Evolutionary conservation across 805 yeast species (phyloP).

Genomic region (Candida easanensis): DNA sequence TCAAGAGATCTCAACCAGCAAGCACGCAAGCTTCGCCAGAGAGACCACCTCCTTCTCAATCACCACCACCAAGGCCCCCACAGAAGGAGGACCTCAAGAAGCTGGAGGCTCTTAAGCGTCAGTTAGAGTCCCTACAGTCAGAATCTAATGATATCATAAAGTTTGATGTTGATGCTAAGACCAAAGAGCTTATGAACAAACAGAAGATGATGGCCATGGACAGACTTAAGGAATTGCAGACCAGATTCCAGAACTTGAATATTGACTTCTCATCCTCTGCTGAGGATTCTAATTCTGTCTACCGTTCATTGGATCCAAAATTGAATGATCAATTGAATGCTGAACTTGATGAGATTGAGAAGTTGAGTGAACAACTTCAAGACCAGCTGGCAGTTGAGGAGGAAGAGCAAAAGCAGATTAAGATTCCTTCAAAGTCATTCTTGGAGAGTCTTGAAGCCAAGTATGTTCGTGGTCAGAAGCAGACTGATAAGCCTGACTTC

Average conservation of each 20-base stretch:
- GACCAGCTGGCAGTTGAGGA: slow-evolving; percentile 12
- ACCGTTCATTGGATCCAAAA: slow-evolving; percentile 34
- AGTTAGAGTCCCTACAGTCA: slow-evolving; percentile 58
- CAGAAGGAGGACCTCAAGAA: slow-evolving; percentile 54
- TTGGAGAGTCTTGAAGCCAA: slow-evolving; percentile 39
- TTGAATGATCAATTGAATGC: slow-evolving; percentile 38
- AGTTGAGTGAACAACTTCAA: slow-evolving; percentile 26
- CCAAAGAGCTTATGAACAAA: slow-evolving; percentile 37
- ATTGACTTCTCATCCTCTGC: slow-evolving; percentile 43
- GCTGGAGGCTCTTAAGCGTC: slow-evolving; percentile 51
- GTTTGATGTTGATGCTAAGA: slow-evolving; percentile 46
- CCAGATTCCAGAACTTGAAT: slow-evolving; percentile 60
- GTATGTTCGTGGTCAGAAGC: slow-evolving; percentile 43
- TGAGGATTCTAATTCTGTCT: slow-evolving; percentile 10
- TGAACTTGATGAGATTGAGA: slow-evolving; percentile 34
- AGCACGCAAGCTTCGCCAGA: slow-evolving; percentile 22
- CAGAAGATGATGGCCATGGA: slow-evolving; percentile 68
- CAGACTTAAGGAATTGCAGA: slow-evolving; percentile 67
- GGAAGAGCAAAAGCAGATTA: slow-evolving; percentile 1
- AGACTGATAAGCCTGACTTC: slow-evolving; percentile 21
- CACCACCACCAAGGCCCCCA: slow-evolving; percentile 29
- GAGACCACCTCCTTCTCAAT: slow-evolving; percentile 22
- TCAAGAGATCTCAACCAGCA: slow-evolving; percentile 22
- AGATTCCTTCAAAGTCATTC: slow-evolving; percentile 23
- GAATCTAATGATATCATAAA: slow-evolving; percentile 78